Conservation (phyloP, 73 alveolate genomes). For the Stentor coeruleus region DNA sequence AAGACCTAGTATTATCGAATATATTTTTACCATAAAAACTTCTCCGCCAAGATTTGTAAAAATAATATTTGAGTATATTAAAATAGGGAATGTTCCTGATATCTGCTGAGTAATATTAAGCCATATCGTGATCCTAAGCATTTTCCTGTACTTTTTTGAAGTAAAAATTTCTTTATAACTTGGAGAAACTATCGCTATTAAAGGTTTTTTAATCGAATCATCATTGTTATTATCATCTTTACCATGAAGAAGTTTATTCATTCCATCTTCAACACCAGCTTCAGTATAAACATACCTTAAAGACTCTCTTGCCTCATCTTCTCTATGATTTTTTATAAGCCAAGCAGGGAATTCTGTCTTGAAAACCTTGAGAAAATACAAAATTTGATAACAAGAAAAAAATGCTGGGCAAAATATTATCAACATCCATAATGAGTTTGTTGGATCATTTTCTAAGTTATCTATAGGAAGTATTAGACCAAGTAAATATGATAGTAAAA, state of each 20-base stretch:
- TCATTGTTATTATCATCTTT: neutral
- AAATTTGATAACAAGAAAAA: neutral
- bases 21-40: neutral
- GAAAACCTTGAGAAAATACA: neutral
- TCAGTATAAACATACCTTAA: slow-evolving; percentile 1
- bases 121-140: neutral
- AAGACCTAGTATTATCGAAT: neutral
- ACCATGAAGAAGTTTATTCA: neutral
- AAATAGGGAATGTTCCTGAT: neutral
- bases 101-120: neutral
- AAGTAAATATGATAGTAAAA: neutral
- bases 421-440: neutral
- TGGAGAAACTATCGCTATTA: neutral
- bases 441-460: neutral
- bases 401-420: neutral
- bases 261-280: neutral
- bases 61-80: neutral
- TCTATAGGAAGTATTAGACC: neutral
- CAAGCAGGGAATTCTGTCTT: neutral
- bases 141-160: neutral
- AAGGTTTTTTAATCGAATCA: neutral
- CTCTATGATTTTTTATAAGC: neutral
- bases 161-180: neutral
- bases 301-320: neutral
- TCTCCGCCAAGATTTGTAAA: neutral